Conservation (phyloP, 2,329 filamentous ascomycete genomes). For the Paecilomyces formosus region DNA sequence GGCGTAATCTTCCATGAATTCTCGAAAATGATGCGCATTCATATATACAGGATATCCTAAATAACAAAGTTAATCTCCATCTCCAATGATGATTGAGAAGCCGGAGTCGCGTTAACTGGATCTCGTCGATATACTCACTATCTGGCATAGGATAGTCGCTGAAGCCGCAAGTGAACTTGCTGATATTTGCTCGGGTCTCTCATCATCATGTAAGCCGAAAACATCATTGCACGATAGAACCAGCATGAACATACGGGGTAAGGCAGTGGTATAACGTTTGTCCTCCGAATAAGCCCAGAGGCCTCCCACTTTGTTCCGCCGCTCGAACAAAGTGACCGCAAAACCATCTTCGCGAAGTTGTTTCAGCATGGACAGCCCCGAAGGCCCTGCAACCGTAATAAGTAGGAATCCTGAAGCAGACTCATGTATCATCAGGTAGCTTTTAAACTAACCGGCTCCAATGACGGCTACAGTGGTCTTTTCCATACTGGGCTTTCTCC, state of each 20-base stretch:
- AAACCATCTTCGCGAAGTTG: conserved; percentile 39
- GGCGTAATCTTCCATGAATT: conserved; percentile 37
- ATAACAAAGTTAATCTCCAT: background rate
- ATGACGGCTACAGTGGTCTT: background rate
- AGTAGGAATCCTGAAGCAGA: background rate
- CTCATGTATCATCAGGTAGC: no score
- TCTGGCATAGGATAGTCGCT: conserved; percentile 39
- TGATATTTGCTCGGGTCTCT: conserved; percentile 28
- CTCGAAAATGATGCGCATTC: conserved; percentile 20
- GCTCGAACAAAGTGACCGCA: conserved; percentile 33
- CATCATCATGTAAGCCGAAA: background rate
- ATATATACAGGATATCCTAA: conserved; percentile 15
- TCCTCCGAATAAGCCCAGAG: conserved; percentile 38
- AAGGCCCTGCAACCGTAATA: background rate
- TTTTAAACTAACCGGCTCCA: background rate
- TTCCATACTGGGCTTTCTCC: background rate
- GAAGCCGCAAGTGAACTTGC: conserved; percentile 34
- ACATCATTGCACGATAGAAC: background rate
- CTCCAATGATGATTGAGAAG: background rate
- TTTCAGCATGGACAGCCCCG: conserved; percentile 20
- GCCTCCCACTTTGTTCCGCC: conserved; percentile 34
- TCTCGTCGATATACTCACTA: conserved; percentile 7
- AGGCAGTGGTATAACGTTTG: conserved; percentile 20
- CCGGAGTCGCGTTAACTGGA: background rate
- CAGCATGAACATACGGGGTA: background rate